These are phyloP conservation scores for Spathaspora sp. DNA, from an alignment of 805 yeast genomes.

Conservation along the genomic window DNA sequence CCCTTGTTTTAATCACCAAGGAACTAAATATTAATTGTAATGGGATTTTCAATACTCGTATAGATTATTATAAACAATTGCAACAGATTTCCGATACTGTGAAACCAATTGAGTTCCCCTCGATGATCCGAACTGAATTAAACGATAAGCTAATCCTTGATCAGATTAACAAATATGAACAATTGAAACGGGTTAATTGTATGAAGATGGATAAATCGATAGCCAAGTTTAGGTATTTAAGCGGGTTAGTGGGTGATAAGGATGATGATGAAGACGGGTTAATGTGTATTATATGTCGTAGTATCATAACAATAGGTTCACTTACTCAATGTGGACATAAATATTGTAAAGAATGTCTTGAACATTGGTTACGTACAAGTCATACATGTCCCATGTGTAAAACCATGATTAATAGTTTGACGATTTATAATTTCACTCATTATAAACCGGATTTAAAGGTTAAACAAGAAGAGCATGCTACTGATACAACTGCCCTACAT, in stretches of 20 bases:
- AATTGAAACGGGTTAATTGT: not conserved
- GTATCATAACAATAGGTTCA: constrained; percentile 67
- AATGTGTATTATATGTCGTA: constrained; percentile 76
- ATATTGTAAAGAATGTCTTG: constrained; percentile 79
- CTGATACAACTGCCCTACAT: constrained; percentile 16
- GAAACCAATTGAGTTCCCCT: constrained; percentile 27
- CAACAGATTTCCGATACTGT: constrained; percentile 87
- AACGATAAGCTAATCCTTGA: not conserved
- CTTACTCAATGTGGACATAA: constrained; percentile 90
- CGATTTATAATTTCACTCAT: constrained; percentile 68
- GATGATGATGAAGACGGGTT: constrained; percentile 31
- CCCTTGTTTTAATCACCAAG: constrained; percentile 37
- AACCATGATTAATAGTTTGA: constrained; percentile 39
- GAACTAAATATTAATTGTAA: constrained; percentile 53
- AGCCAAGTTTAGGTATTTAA: constrained; percentile 33
- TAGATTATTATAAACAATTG: constrained; percentile 77
- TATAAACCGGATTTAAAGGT: constrained; percentile 51
- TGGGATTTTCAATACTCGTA: constrained; percentile 70
- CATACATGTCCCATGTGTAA: constrained; percentile 82
- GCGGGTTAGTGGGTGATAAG: constrained; percentile 17
- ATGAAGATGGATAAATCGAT: constrained; percentile 23
- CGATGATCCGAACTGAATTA: constrained; percentile 15
- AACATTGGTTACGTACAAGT: constrained; percentile 62
- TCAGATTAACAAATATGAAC: not conserved
- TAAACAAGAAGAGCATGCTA: constrained; percentile 30